A percentile compares a stretch with the other conserved stretches of the same genome.
Conservation (phyloP, 1,284 basidiomycete species). For the Pterula multifida region DNA sequence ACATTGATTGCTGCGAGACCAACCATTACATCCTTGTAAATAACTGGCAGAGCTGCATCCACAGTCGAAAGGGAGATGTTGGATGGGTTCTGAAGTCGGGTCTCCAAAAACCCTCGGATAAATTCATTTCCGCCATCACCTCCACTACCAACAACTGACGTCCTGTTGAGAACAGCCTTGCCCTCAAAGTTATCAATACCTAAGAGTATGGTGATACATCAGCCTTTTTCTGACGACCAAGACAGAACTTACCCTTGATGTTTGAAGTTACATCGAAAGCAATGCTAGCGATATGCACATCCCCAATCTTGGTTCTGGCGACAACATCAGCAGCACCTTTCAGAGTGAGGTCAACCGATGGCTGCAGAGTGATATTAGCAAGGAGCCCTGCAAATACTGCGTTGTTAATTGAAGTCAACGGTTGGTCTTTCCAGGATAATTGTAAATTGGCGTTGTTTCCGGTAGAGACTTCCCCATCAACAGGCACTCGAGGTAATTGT, state of each 20-base stretch:
- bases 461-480: conserved; percentile 52
- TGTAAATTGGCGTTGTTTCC: conserved; percentile 49
- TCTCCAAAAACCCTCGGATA: conserved; percentile 39
- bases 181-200: conserved; percentile 45
- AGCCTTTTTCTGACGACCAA: neutral
- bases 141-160: conserved; percentile 49
- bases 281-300: conserved; percentile 56
- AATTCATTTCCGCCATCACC: conserved; percentile 43
- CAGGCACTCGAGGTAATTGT: conserved; percentile 35
- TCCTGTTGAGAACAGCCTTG: conserved; percentile 35
- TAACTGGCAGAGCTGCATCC: conserved; percentile 46
- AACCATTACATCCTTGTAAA: conserved; percentile 41
- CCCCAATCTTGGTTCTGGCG: conserved; percentile 53
- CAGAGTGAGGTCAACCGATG: conserved; percentile 35
- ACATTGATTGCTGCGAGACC: conserved; percentile 49
- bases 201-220: conserved; percentile 11
- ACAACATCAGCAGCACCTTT: conserved; percentile 50
- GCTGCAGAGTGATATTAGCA: conserved; percentile 40
- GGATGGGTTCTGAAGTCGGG: conserved; percentile 51
- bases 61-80: conserved; percentile 55
- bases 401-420: conserved; percentile 43
- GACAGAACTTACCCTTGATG: conserved; percentile 31
- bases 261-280: conserved; percentile 47
- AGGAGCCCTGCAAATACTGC: conserved; percentile 48
- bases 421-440: conserved; percentile 44